phyloP scores from a whole-genome alignment of 495 filamentous ascomycete genomes.

The Aspergillus hancockii region DNA sequence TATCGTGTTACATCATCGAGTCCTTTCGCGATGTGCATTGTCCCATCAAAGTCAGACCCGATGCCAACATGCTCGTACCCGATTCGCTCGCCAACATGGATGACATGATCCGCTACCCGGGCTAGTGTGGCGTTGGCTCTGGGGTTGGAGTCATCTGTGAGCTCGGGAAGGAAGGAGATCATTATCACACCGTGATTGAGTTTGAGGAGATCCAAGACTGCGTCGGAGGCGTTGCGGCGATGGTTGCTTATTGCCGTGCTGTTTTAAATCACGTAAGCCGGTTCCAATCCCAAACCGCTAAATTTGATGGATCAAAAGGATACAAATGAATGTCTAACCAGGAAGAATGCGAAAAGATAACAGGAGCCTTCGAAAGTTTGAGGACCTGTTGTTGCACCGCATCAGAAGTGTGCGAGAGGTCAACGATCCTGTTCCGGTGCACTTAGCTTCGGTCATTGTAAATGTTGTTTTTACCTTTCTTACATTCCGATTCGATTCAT shows the following conservation, averaged over 20 bases:
- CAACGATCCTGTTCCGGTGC: too few relatives aligned
- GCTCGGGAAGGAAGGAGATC: conserved; percentile 73
- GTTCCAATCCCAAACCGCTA: too few relatives aligned
- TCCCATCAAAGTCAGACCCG: conserved; percentile 75
- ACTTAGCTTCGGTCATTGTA: too few relatives aligned
- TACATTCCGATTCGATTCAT: conserved; percentile 84
- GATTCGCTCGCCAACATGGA: conserved; percentile 66
- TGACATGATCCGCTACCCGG: conserved; percentile 69
- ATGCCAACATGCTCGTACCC: conserved; percentile 76
- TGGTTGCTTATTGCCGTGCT: too few relatives aligned
- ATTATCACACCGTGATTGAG: conserved; percentile 65
- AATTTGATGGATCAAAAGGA: too few relatives aligned
- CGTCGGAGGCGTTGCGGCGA: conserved; percentile 74
- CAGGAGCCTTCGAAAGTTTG: conserved; percentile 59
- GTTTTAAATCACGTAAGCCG: too few relatives aligned
- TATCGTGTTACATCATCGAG: conserved; percentile 70
- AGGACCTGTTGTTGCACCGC: conserved; percentile 73
- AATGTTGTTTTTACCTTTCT: too few relatives aligned
- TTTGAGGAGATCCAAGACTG: conserved; percentile 65
- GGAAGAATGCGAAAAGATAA: conserved; percentile 74
- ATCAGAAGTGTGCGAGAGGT: conserved; percentile 67
- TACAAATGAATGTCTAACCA: conserved; percentile 68
- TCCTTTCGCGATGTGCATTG: conserved; percentile 29
- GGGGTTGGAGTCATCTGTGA: too few relatives aligned
- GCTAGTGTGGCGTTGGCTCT: conserved; percentile 59